Base-by-base conservation (phyloP, 2,329 filamentous ascomycete genomes). In the Annulohypoxylon truncatum region DNA sequence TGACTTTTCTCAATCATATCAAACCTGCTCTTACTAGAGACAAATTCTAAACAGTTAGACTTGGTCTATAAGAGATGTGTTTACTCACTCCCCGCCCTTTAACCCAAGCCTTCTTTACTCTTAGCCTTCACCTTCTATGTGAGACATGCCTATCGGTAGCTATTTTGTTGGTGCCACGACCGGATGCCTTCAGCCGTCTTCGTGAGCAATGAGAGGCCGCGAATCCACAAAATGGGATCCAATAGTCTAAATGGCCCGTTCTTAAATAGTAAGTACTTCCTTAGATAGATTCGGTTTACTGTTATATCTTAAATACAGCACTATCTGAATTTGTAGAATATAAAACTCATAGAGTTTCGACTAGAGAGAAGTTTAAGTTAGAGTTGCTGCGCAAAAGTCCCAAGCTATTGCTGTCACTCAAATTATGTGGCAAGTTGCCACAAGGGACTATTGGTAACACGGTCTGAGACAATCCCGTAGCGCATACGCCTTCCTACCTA, bases 381-480 rank as follows among this genome's bases (percentile, higher is more conserved):
- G 12, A n/a, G n/a, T n/a, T n/a, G n/a, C n/a, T n/a, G n/a, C 7
- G n/a, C 3, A 51, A n/a, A 35, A 26, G 38, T 18, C 28, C 20
- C 18, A 18, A 52, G 31, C 40, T 29, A 50, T 52, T 42, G 20
- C 15, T 31, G 42, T 42, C 31, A 38, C 33, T n/a, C 42, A 53
- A 15, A 61, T 68, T 44, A n/a, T 60, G 54, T 68, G 53, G 54
- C 58, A 38, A 46, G 12, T 10, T 31, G n/a, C 38, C 35, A 50
- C 50, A 22, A 20, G 26, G 31, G 38, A 60, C 62, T 57, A 61
- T 64, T 64, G 56, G 61, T 44, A 57, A 64, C 48, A 65, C 67
- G 62, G 52, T 18, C 9, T 62, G 56, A 69, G 64, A 69, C 67
- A 69, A 22, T 22, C 13, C 42, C 56, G 42, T 60, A 61, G 52